These are phyloP conservation scores for Lachnellula occidentalis DNA, from an alignment of 2,329 filamentous ascomycete species.

Conservation along the genomic window DNA sequence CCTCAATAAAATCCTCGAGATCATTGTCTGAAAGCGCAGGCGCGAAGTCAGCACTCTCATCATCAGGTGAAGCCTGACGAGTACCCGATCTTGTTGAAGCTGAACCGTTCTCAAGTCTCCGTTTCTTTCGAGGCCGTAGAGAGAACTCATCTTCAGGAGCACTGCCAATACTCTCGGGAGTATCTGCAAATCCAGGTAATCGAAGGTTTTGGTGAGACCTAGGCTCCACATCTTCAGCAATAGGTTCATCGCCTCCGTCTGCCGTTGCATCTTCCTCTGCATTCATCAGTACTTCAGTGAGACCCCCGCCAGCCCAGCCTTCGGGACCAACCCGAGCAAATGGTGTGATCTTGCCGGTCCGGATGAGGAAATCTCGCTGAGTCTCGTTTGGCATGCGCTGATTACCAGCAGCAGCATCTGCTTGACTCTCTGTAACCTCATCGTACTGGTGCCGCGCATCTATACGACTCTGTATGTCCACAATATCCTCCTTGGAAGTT, in stretches of 20 bases:
- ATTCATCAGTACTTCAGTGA: conserved; percentile 74
- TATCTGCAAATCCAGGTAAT: conserved; percentile 64
- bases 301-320: conserved; percentile 38
- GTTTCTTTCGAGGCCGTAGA: conserved; percentile 53
- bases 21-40: conserved; percentile 21
- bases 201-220: conserved; percentile 68
- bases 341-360: conserved; percentile 95
- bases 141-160: conserved; percentile 49
- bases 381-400: conserved; percentile 71
- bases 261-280: conserved; percentile 64
- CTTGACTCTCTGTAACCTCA: conserved; percentile 38
- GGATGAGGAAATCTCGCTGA: conserved; percentile 82
- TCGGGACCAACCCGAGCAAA: conserved; percentile 51
- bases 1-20: conserved; percentile 25
- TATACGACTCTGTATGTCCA: conserved; percentile 77
- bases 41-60: conserved; percentile 33
- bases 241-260: conserved; percentile 33
- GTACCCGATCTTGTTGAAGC: conserved; percentile 17
- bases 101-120: conserved; percentile 35
- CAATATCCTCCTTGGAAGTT: conserved; percentile 64
- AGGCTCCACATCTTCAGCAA: conserved; percentile 40
- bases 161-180: conserved; percentile 33
- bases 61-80: conserved; percentile 27
- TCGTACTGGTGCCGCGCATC: conserved; percentile 60
- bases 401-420: conserved; percentile 43